Base-by-base conservation (phyloP, 192 early-diverging fungal species). In the Backusella morwellensis region DNA sequence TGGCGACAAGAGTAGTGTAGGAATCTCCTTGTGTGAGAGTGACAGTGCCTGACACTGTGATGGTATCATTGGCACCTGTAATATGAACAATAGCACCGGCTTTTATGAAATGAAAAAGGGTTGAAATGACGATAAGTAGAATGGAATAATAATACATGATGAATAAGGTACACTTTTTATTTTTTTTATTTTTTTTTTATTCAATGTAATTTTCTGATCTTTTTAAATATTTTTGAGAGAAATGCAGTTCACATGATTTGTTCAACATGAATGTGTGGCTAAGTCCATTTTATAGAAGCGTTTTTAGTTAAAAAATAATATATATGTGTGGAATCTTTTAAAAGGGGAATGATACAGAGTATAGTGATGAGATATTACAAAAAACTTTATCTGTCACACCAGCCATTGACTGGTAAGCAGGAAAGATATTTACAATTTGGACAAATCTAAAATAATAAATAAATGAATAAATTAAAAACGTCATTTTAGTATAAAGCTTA, bases 11-110 rank as follows among this genome's bases (percentile, higher is more conserved):
- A 34, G 71, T 54, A 66, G 87, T 84, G 44, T 85, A 85, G 1
- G 84, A 82, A 52, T 78, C 50, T 77, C 84, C 29, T 87, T 95
- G 93, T 68, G 73, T 86, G 76, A 95, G 87, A 38, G 76, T 85
- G 71, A 95, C 83, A 63, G 88, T 90, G 73, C 94, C 94, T 15
- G 85, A 80, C 77, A 91, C 92, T 74, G 15, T 6, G 74, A 91
- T 91, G 71, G 15, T 19, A 73, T 78, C 47, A n/a, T 32, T 34
- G 35, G 68, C 17, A 59, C 77, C 73, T 59, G 86, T 83, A 77
- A 89, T 92, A 75, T 87, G 88, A 80, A 94, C 81, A 83, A 93
- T 88, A 81, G 89, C 89, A 59, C 11, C 21, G 23, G 56, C 56
- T 26, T 59, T 59, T 26, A 75, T 94, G 89, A 81, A 92, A 93